phyloP scores from a whole-genome alignment of 2,329 filamentous ascomycete genomes.

The Pestalotiopsis sp. region DNA sequence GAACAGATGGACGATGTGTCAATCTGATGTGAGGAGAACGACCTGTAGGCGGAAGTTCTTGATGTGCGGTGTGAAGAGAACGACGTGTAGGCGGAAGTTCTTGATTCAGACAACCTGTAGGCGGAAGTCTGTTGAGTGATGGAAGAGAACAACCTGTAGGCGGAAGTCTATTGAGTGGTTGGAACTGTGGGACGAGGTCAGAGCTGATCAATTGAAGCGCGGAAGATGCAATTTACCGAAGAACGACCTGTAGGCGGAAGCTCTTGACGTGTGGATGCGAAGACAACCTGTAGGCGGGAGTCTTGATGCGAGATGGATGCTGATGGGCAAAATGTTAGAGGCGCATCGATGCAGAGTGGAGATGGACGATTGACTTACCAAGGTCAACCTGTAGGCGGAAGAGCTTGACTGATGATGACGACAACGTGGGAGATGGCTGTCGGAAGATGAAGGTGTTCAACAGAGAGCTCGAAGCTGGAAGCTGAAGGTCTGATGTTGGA shows the following conservation, averaged over 20 bases:
- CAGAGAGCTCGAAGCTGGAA: not conserved
- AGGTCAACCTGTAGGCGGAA: not conserved
- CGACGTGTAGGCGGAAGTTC: not conserved
- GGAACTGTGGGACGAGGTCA: not conserved
- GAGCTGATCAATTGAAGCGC: not conserved
- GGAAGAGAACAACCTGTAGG: not conserved
- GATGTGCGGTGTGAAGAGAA: not conserved
- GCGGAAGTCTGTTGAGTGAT: not conserved
- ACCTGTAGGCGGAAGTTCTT: not conserved
- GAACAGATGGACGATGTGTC: not conserved
- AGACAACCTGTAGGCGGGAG: not conserved
- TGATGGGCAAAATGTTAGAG: not conserved
- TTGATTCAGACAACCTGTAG: not conserved
- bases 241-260: constrained; percentile 6
- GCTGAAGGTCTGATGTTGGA: not conserved
- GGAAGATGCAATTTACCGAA: not conserved
- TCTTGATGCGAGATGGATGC: not conserved
- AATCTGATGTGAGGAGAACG: not conserved
- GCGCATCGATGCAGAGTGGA: not conserved
- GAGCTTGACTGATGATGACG: not conserved
- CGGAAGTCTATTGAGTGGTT: not conserved
- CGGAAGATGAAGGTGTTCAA: not conserved
- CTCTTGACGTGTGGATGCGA: not conserved
- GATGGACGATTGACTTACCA: not conserved
- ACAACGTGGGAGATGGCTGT: not conserved